Evolutionary conservation across 768 basidiomycete species (phyloP).

Genomic region (Trametes cinnabarina): DNA sequence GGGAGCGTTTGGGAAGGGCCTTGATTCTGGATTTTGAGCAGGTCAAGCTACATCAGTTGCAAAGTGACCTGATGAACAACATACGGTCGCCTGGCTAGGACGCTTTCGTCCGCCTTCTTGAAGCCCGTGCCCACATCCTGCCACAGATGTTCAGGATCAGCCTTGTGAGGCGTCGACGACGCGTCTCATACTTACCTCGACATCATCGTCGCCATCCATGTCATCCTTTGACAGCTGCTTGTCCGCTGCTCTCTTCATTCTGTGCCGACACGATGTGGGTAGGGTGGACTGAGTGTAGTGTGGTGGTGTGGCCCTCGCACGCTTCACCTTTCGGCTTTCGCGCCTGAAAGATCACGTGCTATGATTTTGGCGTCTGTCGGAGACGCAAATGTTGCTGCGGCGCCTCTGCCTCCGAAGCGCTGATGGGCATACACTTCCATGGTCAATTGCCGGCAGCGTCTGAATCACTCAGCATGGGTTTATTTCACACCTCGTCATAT

Average conservation of each 20-base stretch:
- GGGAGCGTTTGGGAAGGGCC: conserved; percentile 54
- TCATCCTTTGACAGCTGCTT: conserved; percentile 63
- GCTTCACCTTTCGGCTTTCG: conserved; percentile 10
- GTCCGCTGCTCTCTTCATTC: conserved; percentile 77
- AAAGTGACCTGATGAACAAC: conserved; percentile 24
- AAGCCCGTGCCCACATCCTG: conserved; percentile 51
- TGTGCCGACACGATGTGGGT: background rate
- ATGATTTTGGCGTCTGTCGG: background rate
- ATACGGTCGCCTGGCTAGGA: conserved; percentile 57
- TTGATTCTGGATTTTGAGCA: conserved; percentile 49
- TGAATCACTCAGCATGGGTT: too few relatives aligned
- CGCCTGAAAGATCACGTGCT: conserved; percentile 1
- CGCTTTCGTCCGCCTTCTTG: conserved; percentile 57
- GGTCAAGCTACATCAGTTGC: background rate
- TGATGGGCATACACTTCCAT: too few relatives aligned
- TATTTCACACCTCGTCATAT: too few relatives aligned
- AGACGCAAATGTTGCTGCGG: background rate
- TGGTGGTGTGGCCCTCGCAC: background rate
- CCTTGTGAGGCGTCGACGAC: background rate
- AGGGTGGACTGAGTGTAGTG: background rate
- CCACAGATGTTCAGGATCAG: background rate
- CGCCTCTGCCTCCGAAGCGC: too few relatives aligned
- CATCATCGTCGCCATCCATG: conserved; percentile 40
- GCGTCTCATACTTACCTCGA: conserved; percentile 27
- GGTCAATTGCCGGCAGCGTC: too few relatives aligned